Conservation (phyloP, 495 filamentous ascomycete genomes). For the Aspergillus sclerotiicarbonarius region DNA sequence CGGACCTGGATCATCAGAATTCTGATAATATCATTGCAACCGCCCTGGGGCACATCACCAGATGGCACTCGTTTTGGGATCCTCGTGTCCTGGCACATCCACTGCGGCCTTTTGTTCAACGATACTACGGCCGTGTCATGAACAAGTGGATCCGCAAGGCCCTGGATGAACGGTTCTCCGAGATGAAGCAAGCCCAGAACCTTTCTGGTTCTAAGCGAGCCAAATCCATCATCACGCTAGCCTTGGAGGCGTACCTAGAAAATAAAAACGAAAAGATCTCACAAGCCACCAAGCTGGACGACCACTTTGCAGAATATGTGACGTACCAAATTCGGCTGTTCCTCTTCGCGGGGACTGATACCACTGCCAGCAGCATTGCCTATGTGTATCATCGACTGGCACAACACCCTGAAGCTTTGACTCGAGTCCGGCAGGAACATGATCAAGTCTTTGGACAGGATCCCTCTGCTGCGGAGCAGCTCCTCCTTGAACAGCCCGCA, state of each 20-base stretch:
- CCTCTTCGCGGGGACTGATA: constrained; percentile 32
- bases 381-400: constrained; percentile 46
- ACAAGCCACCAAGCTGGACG: background rate
- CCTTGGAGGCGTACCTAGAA: constrained; percentile 1
- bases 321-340: constrained; percentile 21
- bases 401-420: constrained; percentile 37
- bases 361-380: constrained; percentile 33
- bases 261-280: background rate
- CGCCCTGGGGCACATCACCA: constrained; percentile 2
- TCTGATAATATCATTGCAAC: constrained; percentile 3
- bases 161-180: constrained; percentile 1
- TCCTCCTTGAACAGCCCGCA: constrained; percentile 29
- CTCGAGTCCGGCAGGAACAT: constrained; percentile 43
- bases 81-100: background rate
- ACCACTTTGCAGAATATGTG: constrained; percentile 28
- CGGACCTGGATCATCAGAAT: constrained; percentile 5
- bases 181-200: background rate
- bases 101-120: constrained; percentile 2
- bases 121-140: constrained; percentile 11
- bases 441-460: constrained; percentile 36
- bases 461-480: constrained; percentile 13
- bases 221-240: constrained; percentile 10
- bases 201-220: background rate
- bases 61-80: constrained; percentile 11
- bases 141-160: constrained; percentile 3